Evolutionary conservation across 164 flowering plant genomes (phyloP), one percentile per base, ranked within the genome.

Genomic region (Hamamelis virginiana): DNA sequence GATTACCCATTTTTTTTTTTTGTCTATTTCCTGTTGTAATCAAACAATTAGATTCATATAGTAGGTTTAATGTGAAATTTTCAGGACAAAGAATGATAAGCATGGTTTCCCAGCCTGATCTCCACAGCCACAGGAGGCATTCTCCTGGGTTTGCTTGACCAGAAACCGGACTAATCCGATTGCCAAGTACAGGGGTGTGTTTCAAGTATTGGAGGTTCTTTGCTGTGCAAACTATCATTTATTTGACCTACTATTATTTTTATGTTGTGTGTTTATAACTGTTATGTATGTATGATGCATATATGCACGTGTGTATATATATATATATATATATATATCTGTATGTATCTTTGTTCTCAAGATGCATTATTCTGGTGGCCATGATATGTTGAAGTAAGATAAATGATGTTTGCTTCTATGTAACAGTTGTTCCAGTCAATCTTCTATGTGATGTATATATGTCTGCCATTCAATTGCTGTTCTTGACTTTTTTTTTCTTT

Each of bases 51-150:
- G 18, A 65, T 8, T 15, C 23, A 26, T 13, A 27, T 28, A 46
- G 23, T 25, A 15, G 53, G n/a, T 52, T 57, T 51, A 8, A 11
- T 62, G 50, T 50, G 23, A 58, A 68, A 55, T 62, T 72, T 77
- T 77, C 77, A 78, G 80, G 80, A 53, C 28, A 67, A 55, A 64
- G 80, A 71, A 68, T 78, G 77, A 78, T 23, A 41, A 59, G 22
- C 15, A 19, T 21, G 52, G 65, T 47, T 59, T 27, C 23, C 45
- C 67, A 53, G 43, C 62, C 59, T 52, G 58, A 51, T 45, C 52
- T 44, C 23, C 41, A 43, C 65, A 38, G 66, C 67, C 57, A 65
- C 59, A 63, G 59, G 62, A 65, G 68, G 68, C 55, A 68, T 72
- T 72, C 72, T 67, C 26, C 55, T 74, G 9, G 41, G 38, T 59